A percentile compares a stretch with the other conserved stretches of the same genome.
Conservation (phyloP, 768 basidiomycete species). For the Rhizopogon vinicolor region DNA sequence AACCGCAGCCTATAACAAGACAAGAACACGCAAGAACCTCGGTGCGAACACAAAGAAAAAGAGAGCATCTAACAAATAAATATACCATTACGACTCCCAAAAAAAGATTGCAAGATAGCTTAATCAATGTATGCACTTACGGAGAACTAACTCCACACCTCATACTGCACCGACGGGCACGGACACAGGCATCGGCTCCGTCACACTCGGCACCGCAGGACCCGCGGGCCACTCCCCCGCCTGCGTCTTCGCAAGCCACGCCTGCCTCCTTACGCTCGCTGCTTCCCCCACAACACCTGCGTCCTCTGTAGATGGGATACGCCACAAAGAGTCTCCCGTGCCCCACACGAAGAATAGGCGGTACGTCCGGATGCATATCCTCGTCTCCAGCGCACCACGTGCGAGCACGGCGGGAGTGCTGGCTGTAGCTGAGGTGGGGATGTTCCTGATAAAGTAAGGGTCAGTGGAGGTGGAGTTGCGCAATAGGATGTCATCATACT, state of each 20-base stretch:
- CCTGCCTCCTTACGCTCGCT: constrained; percentile 10
- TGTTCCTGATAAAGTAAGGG: constrained; percentile 17
- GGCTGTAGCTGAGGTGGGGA: constrained; percentile 11
- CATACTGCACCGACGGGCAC: not conserved
- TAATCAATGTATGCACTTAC: no score
- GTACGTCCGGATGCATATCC: constrained; percentile 81
- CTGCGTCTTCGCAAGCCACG: constrained; percentile 20
- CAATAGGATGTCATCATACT: constrained; percentile 34
- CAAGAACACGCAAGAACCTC: no score
- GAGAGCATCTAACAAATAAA: no score
- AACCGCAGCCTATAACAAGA: no score
- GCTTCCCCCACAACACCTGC: constrained; percentile 15
- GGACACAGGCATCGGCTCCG: not conserved
- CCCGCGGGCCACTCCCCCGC: not conserved
- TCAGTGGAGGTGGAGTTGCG: constrained; percentile 11
- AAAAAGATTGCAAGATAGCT: no score
- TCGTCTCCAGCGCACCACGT: constrained; percentile 69
- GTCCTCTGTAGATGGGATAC: constrained; percentile 37
- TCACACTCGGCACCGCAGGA: not conserved
- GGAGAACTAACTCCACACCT: no score
- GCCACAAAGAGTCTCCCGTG: constrained; percentile 63
- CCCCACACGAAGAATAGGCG: constrained; percentile 72
- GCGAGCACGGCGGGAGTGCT: constrained; percentile 42
- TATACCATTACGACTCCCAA: no score
- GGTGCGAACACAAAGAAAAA: no score